Base-by-base conservation (phyloP, 352 stramenopile genomes). In the Phytophthora multivora region DNA sequence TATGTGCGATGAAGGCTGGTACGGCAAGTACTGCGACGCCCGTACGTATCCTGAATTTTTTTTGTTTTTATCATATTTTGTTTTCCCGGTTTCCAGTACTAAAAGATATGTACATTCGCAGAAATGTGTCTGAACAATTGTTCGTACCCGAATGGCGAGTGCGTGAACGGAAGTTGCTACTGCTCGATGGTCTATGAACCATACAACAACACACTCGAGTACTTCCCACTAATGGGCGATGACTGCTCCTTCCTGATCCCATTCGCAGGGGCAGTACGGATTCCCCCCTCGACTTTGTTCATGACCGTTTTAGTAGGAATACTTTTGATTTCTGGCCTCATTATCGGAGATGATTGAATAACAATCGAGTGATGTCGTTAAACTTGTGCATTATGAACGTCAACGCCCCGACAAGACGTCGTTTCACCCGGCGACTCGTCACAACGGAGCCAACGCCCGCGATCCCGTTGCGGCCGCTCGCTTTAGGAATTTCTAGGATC, bases 91-190 rank as follows among this genome's bases (percentile, higher is more conserved):
- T 16, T 54, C 18, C 28, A 7, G 3, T 16, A 15, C 47, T 51
- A 38, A 26, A 23, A 23, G 21, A 23, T 30, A 36, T 33, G 2
- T 36, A 13, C 41, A 40, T 16, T 6, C 30, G 28, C 28, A 89
- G 71, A 89, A 48, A 84, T 98, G 66, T 99, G 96, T 59, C 71
- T 99, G 16, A 98, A 99, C 75, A 99, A 99, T 69, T 99, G 97
- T 69, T 97, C 89, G 51, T 99, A 97, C 57, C 97, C 97, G 18
- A 98, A 98, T 63, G 96, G 97, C 38, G 67, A 88, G 30, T 99
- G 96, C 54, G 62, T 98, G 60, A 93, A 89, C 55, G 81, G 97
- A 4, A 77, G 68, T 33, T 99, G 97, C 81, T 89, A 75, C 51
- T 99, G 96, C 65, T 65, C 75, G 10, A 91, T 96, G 82, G 77